Percentiles rank a stretch among this genome's conserved stretches.
These are phyloP conservation scores for Yamadazyma kitorensis DNA, from an alignment of 805 yeast species.

Conservation along the genomic window DNA sequence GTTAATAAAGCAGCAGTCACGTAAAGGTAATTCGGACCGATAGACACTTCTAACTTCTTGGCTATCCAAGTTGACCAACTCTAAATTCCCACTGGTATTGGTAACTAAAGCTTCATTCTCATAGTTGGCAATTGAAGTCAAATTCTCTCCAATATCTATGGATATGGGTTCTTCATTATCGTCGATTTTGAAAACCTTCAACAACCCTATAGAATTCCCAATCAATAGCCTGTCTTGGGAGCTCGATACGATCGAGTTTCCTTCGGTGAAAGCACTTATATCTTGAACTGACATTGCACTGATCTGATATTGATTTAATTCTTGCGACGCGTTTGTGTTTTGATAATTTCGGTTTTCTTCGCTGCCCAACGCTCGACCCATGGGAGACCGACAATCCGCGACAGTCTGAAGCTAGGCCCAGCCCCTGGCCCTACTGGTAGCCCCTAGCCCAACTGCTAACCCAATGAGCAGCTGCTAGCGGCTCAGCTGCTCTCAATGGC, in stretches of 20 bases:
- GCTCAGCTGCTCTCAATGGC: too few species aligned
- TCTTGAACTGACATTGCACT: slow-evolving; percentile 13
- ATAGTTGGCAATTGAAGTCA: slow-evolving; percentile 37
- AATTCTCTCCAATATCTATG: slow-evolving; percentile 46
- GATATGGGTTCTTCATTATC: slow-evolving; percentile 61
- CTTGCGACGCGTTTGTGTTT: slow-evolving; percentile 14
- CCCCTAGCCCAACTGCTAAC: too few species aligned
- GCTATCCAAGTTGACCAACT: slow-evolving; percentile 31
- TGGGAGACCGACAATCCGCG: too few species aligned
- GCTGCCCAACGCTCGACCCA: too few species aligned
- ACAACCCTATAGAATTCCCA: slow-evolving; percentile 53
- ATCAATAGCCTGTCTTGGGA: slow-evolving; percentile 36
- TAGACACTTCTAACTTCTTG: slow-evolving; percentile 32
- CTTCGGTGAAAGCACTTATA: slow-evolving; percentile 42
- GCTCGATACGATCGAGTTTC: slow-evolving; percentile 33
- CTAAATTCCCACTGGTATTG: slow-evolving; percentile 43
- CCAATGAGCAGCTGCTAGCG: too few species aligned
- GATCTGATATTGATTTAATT: background rate
- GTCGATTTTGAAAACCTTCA: slow-evolving; percentile 47
- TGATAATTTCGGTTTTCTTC: too few species aligned
- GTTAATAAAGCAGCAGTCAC: slow-evolving; percentile 58
- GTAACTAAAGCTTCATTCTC: slow-evolving; percentile 28
- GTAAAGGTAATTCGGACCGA: slow-evolving; percentile 44
- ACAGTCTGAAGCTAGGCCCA: too few species aligned
- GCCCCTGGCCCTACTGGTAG: too few species aligned